phyloP scores from a whole-genome alignment of 1,284 basidiomycete genomes.

The Neolentinus lepideus region DNA sequence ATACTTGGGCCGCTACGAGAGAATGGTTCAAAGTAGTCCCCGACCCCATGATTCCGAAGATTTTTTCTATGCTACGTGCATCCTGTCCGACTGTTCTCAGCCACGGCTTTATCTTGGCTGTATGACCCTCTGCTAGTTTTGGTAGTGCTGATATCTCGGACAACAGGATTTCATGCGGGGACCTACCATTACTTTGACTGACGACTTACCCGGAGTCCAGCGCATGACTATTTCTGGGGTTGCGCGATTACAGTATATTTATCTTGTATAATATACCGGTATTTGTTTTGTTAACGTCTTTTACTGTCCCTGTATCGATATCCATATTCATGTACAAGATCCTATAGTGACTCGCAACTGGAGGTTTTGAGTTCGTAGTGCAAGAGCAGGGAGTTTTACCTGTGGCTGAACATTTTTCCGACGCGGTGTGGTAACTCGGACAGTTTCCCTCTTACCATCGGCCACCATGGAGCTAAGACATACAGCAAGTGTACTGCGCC shows the following conservation, averaged over 20 bases:
- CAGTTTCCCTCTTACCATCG: too few relatives aligned
- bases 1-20: conserved; percentile 30
- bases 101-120: conserved; percentile 48
- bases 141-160: not conserved
- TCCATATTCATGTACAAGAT: too few relatives aligned
- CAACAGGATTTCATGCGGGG: conserved; percentile 56
- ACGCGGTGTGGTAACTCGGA: too few relatives aligned
- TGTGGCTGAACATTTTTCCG: too few relatives aligned
- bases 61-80: conserved; percentile 43
- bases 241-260: conserved; percentile 10
- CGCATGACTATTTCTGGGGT: conserved; percentile 43
- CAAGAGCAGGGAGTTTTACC: too few relatives aligned
- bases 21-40: conserved; percentile 41
- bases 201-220: conserved; percentile 44
- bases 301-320: too few relatives aligned
- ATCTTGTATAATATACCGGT: too few relatives aligned
- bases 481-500: too few relatives aligned
- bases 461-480: too few relatives aligned
- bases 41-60: conserved; percentile 38
- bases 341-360: too few relatives aligned
- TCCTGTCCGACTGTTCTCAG: conserved; percentile 43
- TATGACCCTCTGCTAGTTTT: conserved; percentile 21
- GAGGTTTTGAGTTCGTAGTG: too few relatives aligned
- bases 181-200: conserved; percentile 36
- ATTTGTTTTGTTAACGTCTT: too few relatives aligned